A percentile compares a stretch with the other conserved stretches of the same genome.
phyloP scores from a whole-genome alignment of 2,329 filamentous ascomycete species.

The Thermoascus crustaceus region DNA sequence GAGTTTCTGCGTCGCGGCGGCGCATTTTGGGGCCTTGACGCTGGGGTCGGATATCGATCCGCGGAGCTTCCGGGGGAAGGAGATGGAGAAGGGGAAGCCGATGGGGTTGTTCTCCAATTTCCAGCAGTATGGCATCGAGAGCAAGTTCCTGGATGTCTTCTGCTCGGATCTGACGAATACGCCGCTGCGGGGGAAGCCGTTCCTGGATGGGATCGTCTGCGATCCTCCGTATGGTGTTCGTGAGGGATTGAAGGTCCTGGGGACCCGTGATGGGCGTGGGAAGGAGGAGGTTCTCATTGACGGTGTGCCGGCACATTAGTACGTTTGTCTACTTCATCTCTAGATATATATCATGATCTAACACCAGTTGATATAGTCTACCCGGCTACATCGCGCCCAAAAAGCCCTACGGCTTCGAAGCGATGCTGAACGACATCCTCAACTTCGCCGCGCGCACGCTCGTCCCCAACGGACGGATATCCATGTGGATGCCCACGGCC shows the following conservation, averaged over 20 bases:
- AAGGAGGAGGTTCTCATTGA: slow-evolving; percentile 55
- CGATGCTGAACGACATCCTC: slow-evolving; percentile 84
- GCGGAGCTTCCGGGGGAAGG: slow-evolving; percentile 66
- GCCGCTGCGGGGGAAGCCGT: slow-evolving; percentile 54
- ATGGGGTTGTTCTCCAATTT: slow-evolving; percentile 61
- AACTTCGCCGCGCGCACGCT: slow-evolving; percentile 69
- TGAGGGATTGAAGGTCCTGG: slow-evolving; percentile 83
- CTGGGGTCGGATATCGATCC: slow-evolving; percentile 93
- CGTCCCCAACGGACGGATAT: slow-evolving; percentile 69
- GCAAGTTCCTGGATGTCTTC: slow-evolving; percentile 66
- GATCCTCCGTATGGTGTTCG: slow-evolving; percentile 94
- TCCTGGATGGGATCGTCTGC: slow-evolving; percentile 85
- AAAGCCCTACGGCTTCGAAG: slow-evolving; percentile 81
- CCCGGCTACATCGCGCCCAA: slow-evolving; percentile 77
- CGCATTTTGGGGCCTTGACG: slow-evolving; percentile 76
- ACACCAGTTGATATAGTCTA: slow-evolving; percentile 31
- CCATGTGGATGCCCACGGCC: slow-evolving; percentile 96
- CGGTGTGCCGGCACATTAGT: slow-evolving; percentile 62
- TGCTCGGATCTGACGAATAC: slow-evolving; percentile 82
- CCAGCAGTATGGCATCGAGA: slow-evolving; percentile 65
- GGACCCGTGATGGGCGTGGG: slow-evolving; percentile 54
- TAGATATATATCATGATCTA: slow-evolving; percentile 4
- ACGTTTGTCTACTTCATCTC: slow-evolving; percentile 22
- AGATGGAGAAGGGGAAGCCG: slow-evolving; percentile 38
- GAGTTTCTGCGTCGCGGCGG: slow-evolving; percentile 81